Evolutionary conservation across 2,329 filamentous ascomycete genomes (phyloP).

Genomic region (Aspergillus versicolor): DNA sequence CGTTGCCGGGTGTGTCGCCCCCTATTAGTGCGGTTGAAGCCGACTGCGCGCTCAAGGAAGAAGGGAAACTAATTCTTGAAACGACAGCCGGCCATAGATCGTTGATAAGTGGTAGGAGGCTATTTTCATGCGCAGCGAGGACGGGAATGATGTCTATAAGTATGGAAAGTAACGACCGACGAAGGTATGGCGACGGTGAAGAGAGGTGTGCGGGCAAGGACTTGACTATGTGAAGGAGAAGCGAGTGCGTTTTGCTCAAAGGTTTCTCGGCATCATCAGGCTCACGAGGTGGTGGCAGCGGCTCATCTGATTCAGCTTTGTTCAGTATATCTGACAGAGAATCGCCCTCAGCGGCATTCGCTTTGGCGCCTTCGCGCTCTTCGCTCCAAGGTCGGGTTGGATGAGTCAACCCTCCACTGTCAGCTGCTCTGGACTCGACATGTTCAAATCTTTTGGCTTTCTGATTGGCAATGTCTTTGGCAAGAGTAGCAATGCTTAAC

Average conservation of each 20-base stretch:
- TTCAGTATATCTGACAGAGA: constrained; percentile 34
- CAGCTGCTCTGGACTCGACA: constrained; percentile 23
- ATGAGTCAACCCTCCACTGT: constrained; percentile 26
- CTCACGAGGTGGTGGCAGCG: constrained; percentile 44
- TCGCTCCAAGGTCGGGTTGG: constrained; percentile 34
- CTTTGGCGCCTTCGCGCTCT: constrained; percentile 23
- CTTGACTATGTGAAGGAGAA: constrained; percentile 76
- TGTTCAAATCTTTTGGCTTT: constrained; percentile 30
- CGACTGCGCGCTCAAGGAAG: constrained; percentile 55
- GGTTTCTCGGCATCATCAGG: constrained; percentile 59
- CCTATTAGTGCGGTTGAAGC: constrained; percentile 23
- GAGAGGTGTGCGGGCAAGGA: constrained; percentile 90
- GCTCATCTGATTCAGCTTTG: constrained; percentile 35
- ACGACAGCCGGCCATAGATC: constrained; percentile 81
- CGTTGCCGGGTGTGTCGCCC: constrained; percentile 12
- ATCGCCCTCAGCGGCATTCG: constrained; percentile 21
- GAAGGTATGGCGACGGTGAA: constrained; percentile 74
- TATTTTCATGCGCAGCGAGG: constrained; percentile 73
- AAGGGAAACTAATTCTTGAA: constrained; percentile 36
- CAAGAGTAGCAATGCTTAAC: constrained; percentile 34
- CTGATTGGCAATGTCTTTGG: constrained; percentile 33
- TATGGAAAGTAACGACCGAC: constrained; percentile 74
- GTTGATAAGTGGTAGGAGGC: constrained; percentile 86
- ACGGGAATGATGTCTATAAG: constrained; percentile 70
- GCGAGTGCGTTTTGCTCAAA: constrained; percentile 71